Base-by-base conservation (phyloP, 352 stramenopile genomes). In the Pythium plurisporium region DNA sequence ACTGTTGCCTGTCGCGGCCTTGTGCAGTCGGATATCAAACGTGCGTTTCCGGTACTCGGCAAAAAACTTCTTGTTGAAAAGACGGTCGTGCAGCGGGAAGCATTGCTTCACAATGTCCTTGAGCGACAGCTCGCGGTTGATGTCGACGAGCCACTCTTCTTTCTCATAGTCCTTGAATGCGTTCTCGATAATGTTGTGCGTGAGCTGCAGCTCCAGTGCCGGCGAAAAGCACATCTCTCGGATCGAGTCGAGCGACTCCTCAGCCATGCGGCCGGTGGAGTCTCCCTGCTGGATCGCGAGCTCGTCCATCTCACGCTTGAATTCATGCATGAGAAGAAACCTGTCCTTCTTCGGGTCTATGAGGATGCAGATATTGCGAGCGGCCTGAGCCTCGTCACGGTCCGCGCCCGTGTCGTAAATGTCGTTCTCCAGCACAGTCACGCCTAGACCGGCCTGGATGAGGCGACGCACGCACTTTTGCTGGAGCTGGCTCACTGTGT, bases 151-250 rank as follows among this genome's bases (percentile, higher is more conserved):
- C 85, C 85, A 92, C 54, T 91, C 82, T 47, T 95, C 85, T 60
- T 89, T 95, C 55, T 95, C 85, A 34, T 90, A 95, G 59, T 95
- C 85, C 30, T 76, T 78, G 20, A 93, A 84, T 0, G 85, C 85
- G 52, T 95, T 95, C 59, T 87, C 69, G 48, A 95, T 95, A 50
- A 95, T 93, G 49, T 93, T 95, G 69, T 95, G 85, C 30, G 85
- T 95, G 12, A 95, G 55, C 46, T 95, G 85, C 41, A 95, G 63
- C 60, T 95, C 85, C 29, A 95, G 55, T 4, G 85, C 85, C 1
- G 85, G 85, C 38, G 85, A 91, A 59, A 95, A 95, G 42, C 81
- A 90, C 78, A 95, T 85, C 25, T 87, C 73, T 30, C 85, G 87
- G 26, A 92, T 69, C 34, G 82, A 82, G 33, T 93, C 79, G 9